Evolutionary conservation across 345 rosid species (phyloP), one percentile per base, ranked within the genome.

Genomic region (Ceriops tagal): DNA sequence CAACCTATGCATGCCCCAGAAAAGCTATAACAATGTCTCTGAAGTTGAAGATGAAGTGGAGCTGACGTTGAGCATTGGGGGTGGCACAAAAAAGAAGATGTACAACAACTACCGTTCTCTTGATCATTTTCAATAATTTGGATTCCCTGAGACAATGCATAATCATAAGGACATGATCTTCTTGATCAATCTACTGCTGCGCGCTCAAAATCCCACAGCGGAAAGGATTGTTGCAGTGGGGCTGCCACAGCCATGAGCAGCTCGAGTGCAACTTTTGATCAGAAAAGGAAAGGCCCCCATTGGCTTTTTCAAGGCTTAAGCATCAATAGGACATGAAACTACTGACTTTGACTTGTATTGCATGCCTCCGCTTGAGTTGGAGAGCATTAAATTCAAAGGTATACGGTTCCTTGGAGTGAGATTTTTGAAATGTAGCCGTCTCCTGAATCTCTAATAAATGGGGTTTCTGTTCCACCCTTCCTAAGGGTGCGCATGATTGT

Each of bases 271-370:
- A 78, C 79, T 31, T 80, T 81, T 60, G 91, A 86, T 72, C 84
- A 79, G 72, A 88, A 84, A 53, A 85, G 74, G 74, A 86, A 86
- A 70, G 79, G 78, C 43, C 92, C 87, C 16, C 87, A 82, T 78
- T 90, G 96, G 98, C 86, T 87, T 61, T 86, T 92, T 60, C 84
- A 80, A 71, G 87, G 86, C 70, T 83, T 82, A 73, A 81, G 82
- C 69, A 77, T 81, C 65, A 83, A 82, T 69, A 82, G 83, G 67
- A 78, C 83, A 60, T 82, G 81, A 73, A 56, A 35, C 49, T 30
- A 24, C 26, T 56, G 28, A 56, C 31, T 56, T 27, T 24, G 59
- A 20, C 24, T 8, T 56, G 59, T 56, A 56, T 43, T 43, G 49
- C 3, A 43, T 13, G 49, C 49, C 49, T 43, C 49, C 49, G 49